A percentile compares a stretch with the other conserved stretches of the same genome.
These are phyloP conservation scores for Termitomyces bulborhizus DNA, from an alignment of 768 basidiomycete species.

Conservation along the genomic window DNA sequence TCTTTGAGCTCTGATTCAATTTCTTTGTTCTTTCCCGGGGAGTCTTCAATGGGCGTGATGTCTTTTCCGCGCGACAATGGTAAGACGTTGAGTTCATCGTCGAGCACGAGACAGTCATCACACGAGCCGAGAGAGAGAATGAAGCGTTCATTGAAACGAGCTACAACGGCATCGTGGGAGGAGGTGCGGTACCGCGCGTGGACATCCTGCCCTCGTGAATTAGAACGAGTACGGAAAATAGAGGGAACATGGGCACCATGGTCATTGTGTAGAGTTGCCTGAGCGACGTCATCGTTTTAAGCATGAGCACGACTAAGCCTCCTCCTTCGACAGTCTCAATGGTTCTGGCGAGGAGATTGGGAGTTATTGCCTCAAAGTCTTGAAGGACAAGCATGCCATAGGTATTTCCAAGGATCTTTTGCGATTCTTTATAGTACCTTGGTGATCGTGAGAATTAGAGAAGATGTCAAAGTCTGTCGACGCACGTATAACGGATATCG, in stretches of 20 bases:
- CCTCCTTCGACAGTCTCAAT: conserved; percentile 99
- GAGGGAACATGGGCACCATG: conserved; percentile 36
- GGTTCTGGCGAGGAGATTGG: conserved; percentile 92
- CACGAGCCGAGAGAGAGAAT: conserved; percentile 95
- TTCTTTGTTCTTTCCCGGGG: conserved; percentile 26
- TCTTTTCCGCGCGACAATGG: conserved; percentile 95
- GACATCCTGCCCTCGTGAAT: conserved; percentile 63
- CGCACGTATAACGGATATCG: conserved; percentile 94
- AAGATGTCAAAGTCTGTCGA: conserved; percentile 10
- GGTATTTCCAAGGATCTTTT: conserved; percentile 72
- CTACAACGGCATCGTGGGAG: conserved; percentile 81
- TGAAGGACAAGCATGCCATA: conserved; percentile 97
- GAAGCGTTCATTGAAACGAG: conserved; percentile 98
- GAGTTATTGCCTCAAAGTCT: conserved; percentile 97
- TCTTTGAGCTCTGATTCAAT: conserved; percentile 65
- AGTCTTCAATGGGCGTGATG: conserved; percentile 60
- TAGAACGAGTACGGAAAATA: background rate
- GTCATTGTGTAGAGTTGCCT: conserved; percentile 92
- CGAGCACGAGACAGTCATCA: conserved; percentile 87
- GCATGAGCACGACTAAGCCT: conserved; percentile 76
- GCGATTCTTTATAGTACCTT: conserved; percentile 16
- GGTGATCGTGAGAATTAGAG: background rate
- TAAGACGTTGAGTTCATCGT: conserved; percentile 96
- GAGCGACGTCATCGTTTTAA: conserved; percentile 94
- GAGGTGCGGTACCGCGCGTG: conserved; percentile 92